Conservation (phyloP, 176 grass and related monocot species). For the Juncus inflexus region DNA sequence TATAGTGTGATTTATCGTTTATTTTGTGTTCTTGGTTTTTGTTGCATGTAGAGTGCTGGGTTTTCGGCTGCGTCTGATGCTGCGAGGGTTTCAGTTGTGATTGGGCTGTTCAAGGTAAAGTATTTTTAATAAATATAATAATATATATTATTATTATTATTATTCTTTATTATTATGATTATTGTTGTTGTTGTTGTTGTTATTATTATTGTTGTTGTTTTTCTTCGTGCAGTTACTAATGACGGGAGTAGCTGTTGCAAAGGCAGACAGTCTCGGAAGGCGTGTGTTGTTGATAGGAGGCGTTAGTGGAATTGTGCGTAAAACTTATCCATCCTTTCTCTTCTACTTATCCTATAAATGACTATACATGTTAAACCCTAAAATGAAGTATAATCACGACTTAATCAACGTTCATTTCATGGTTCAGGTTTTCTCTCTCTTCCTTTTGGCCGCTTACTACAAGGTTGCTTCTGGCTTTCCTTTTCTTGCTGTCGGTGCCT, state of each 20-base stretch:
- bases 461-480: conserved; percentile 63
- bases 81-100: conserved; percentile 74
- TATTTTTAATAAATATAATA: background rate
- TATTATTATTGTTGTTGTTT: too few species aligned
- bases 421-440: conserved; percentile 71
- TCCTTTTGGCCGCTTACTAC: conserved; percentile 94
- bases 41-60: conserved; percentile 72
- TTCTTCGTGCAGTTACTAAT: conserved; percentile 54
- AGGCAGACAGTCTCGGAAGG: conserved; percentile 80
- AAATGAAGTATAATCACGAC: conserved; percentile 11
- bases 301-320: conserved; percentile 82
- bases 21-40: conserved; percentile 25
- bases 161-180: background rate
- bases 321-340: background rate
- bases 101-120: conserved; percentile 91
- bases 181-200: conserved; percentile 3
- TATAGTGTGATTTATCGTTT: conserved; percentile 13
- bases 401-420: conserved; percentile 21
- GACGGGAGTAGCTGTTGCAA: conserved; percentile 77
- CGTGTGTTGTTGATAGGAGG: conserved; percentile 85
- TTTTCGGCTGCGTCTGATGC: conserved; percentile 89
- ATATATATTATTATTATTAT: background rate
- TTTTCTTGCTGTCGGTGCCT: conserved; percentile 73
- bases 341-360: background rate
- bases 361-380: background rate